Evolutionary conservation across 2,329 filamentous ascomycete genomes (phyloP).

Genomic region (Hypoxylon sp.): DNA sequence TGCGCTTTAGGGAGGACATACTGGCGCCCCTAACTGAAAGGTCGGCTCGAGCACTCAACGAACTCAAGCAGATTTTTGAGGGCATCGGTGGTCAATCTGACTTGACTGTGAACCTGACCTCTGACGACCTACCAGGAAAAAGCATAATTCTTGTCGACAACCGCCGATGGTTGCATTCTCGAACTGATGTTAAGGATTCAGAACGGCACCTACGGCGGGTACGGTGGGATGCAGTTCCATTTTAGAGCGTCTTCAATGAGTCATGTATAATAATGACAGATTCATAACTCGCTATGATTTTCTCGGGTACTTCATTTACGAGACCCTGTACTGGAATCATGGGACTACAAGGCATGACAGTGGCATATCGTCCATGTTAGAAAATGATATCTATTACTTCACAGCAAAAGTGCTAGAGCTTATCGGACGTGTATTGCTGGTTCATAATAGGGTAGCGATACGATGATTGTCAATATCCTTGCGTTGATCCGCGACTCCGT

Average conservation of each 20-base stretch:
- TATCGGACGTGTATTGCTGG: no score
- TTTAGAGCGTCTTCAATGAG: neutral
- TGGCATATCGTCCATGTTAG: no score
- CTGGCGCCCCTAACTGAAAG: neutral
- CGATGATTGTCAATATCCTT: neutral
- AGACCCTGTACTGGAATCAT: neutral
- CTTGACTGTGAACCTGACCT: neutral
- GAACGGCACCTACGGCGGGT: slow-evolving; percentile 5
- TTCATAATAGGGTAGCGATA: no score
- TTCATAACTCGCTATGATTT: neutral
- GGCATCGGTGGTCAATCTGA: neutral
- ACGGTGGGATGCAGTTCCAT: slow-evolving; percentile 4
- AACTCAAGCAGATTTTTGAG: neutral
- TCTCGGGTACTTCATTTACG: neutral
- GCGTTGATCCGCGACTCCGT: neutral
- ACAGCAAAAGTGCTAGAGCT: no score
- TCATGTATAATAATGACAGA: neutral
- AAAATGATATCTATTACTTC: no score
- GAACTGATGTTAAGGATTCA: slow-evolving; percentile 5
- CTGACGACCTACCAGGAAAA: slow-evolving; percentile 2
- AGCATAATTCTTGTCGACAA: slow-evolving; percentile 7
- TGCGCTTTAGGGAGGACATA: slow-evolving; percentile 9
- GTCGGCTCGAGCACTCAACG: neutral
- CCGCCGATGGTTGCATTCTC: slow-evolving; percentile 6
- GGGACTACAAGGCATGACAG: no score